phyloP scores from a whole-genome alignment of 768 basidiomycete genomes.

The Rhizopogon rudus region DNA sequence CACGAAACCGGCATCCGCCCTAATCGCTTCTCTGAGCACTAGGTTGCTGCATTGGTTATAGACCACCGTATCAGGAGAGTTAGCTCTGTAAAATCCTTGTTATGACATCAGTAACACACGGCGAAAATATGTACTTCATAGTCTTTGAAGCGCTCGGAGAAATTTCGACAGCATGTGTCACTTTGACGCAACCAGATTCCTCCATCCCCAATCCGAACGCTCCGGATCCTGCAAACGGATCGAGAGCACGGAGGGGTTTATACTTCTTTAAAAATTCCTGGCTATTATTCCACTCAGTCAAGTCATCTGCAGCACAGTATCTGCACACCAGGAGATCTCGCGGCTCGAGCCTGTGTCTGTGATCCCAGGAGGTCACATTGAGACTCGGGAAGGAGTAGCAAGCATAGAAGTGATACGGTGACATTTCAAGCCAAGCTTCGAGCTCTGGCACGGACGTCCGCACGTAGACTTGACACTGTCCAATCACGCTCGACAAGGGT shows the following conservation, averaged over 20 bases:
- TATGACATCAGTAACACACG: not conserved
- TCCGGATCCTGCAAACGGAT: constrained; percentile 45
- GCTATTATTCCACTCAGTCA: constrained; percentile 27
- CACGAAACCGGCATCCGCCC: constrained; percentile 34
- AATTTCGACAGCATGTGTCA: constrained; percentile 68
- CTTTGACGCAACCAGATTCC: constrained; percentile 46
- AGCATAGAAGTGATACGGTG: constrained; percentile 55
- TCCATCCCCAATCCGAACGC: constrained; percentile 60
- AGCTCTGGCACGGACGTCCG: constrained; percentile 26
- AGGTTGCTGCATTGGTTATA: constrained; percentile 72
- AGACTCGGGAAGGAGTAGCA: constrained; percentile 46
- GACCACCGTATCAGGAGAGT: constrained; percentile 43
- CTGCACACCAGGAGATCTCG: constrained; percentile 41
- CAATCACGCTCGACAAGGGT: constrained; percentile 38
- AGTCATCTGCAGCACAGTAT: constrained; percentile 31
- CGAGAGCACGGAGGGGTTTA: constrained; percentile 28
- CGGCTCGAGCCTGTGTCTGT: constrained; percentile 26
- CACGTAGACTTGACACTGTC: constrained; percentile 44
- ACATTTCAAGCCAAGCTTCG: constrained; percentile 44
- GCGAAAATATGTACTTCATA: constrained; percentile 39
- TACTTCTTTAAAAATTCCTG: constrained; percentile 25
- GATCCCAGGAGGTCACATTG: constrained; percentile 32
- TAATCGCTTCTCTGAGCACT: constrained; percentile 54
- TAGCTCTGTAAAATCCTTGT: constrained; percentile 27
- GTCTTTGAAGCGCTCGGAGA: constrained; percentile 72